Evolutionary conservation across 768 basidiomycete species (phyloP).

Genomic region (Suillus weaverae): DNA sequence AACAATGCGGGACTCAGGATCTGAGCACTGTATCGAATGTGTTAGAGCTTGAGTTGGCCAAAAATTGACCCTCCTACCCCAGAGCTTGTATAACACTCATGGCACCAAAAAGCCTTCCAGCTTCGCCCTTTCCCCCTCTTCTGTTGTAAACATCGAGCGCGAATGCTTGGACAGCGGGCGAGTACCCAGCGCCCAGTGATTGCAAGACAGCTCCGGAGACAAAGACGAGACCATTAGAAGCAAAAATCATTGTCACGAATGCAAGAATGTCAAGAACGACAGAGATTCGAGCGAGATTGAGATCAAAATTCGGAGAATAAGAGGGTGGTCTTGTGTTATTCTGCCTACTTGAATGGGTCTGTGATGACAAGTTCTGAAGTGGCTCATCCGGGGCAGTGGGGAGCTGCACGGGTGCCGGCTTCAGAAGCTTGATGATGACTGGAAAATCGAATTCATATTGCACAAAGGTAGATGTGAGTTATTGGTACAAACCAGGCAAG

Average conservation of each 20-base stretch:
- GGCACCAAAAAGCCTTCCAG: constrained; percentile 78
- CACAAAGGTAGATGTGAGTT: background rate
- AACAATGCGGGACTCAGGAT: constrained; percentile 74
- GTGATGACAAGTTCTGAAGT: constrained; percentile 8
- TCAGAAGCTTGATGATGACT: constrained; percentile 59
- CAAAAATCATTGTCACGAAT: constrained; percentile 51
- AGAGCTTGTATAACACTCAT: constrained; percentile 73
- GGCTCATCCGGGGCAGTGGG: constrained; percentile 20
- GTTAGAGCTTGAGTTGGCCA: background rate
- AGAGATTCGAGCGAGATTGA: constrained; percentile 64
- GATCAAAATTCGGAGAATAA: constrained; percentile 60
- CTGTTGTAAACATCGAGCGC: constrained; percentile 64
- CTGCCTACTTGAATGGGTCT: constrained; percentile 9
- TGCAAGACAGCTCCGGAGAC: constrained; percentile 47
- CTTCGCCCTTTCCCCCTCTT: constrained; percentile 54
- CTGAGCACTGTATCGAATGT: constrained; percentile 45
- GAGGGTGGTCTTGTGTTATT: constrained; percentile 3
- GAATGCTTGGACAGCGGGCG: constrained; percentile 69
- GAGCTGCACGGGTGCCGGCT: constrained; percentile 36
- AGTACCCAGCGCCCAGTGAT: constrained; percentile 62
- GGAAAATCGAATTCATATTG: background rate
- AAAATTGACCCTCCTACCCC: constrained; percentile 39
- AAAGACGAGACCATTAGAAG: constrained; percentile 50
- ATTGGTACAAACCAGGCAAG: constrained; percentile 53
- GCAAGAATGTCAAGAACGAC: constrained; percentile 54